A percentile compares a stretch with the other conserved stretches of the same genome.
Evolutionary conservation across 2,329 filamentous ascomycete genomes (phyloP).

Genomic region (Venturia asperata): DNA sequence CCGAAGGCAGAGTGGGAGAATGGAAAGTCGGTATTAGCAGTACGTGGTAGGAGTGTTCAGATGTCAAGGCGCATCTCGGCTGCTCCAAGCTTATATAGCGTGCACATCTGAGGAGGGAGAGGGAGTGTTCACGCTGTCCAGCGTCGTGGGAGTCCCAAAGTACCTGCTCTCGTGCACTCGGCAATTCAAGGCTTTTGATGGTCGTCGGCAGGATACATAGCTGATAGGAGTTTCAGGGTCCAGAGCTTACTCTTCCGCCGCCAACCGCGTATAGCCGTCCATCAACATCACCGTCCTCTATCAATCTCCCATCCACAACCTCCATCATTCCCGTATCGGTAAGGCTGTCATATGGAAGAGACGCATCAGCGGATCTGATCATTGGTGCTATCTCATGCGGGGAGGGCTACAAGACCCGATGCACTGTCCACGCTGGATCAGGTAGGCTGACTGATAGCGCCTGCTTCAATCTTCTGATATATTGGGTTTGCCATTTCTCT

Average conservation of each 20-base stretch:
- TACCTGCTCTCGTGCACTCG: neutral
- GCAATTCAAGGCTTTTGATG: neutral
- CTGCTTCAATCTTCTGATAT: neutral
- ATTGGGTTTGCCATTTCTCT: neutral
- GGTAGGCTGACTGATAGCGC: neutral
- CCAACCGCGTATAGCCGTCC: neutral
- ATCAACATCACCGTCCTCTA: neutral
- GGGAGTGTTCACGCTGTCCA: neutral
- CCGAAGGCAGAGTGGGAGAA: neutral
- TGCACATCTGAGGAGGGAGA: neutral
- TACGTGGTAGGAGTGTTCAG: neutral
- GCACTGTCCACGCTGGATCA: neutral
- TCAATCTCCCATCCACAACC: neutral
- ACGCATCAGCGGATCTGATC: neutral
- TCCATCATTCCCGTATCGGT: neutral
- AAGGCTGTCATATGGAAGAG: neutral
- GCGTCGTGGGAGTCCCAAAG: neutral
- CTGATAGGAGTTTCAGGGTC: slow-evolving; percentile 31
- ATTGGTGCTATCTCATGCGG: neutral
- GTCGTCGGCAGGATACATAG: neutral
- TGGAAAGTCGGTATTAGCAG: neutral
- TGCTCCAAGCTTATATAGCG: neutral
- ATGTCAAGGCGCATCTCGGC: neutral
- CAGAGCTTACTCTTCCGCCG: slow-evolving; percentile 37
- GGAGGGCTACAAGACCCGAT: neutral